A percentile compares a stretch with the other conserved stretches of the same genome.
phyloP scores from a whole-genome alignment of 129 eudicot species.

The Escallonia rubra region DNA sequence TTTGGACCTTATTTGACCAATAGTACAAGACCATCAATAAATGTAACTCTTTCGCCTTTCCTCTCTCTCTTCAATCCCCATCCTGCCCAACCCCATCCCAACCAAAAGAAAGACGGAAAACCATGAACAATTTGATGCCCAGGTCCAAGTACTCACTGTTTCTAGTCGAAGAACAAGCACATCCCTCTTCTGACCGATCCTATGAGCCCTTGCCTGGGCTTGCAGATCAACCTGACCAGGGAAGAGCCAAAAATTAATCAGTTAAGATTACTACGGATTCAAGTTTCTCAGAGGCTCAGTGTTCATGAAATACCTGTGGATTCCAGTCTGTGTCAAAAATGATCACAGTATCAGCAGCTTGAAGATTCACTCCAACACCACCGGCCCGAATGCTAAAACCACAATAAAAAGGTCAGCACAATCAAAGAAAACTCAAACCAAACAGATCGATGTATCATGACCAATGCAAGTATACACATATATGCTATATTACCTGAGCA shows the following conservation, averaged over 20 bases:
- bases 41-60: neutral
- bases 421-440: neutral
- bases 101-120: neutral
- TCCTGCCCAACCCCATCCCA: neutral
- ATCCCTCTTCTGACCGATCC: conserved; percentile 98
- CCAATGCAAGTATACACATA: neutral
- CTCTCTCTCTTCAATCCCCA: neutral
- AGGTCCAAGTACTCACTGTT: conserved; percentile 51
- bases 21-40: neutral
- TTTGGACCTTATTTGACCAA: conserved; percentile 56
- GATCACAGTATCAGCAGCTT: conserved; percentile 99
- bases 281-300: neutral
- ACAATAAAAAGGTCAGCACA: conserved; percentile 15
- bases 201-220: conserved; percentile 99
- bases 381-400: conserved; percentile 89
- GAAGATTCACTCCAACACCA: conserved; percentile 99
- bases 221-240: conserved; percentile 85
- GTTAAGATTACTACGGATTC: neutral
- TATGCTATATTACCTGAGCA: conserved; percentile 65
- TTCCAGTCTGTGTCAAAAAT: conserved; percentile 99
- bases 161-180: conserved; percentile 98
- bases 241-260: conserved; percentile 4
- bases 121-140: neutral
- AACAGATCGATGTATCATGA: neutral
- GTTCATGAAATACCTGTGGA: conserved; percentile 68